A percentile compares a stretch with the other conserved stretches of the same genome.
phyloP scores from a whole-genome alignment of 2,329 filamentous ascomycete species.

The Tolypocladium inflatum region DNA sequence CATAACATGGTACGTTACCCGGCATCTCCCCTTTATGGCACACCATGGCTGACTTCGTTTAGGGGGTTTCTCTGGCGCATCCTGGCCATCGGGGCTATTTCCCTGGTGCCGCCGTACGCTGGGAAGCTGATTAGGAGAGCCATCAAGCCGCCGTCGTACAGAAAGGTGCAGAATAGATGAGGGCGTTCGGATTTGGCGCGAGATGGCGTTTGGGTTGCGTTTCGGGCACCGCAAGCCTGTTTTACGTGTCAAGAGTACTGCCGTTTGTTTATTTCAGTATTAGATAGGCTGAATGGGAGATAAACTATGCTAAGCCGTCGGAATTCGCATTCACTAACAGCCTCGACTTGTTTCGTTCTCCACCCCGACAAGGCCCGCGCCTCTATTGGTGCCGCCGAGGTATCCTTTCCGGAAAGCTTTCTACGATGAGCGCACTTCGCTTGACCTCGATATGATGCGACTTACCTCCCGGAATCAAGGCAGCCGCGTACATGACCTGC shows the following conservation, averaged over 20 bases:
- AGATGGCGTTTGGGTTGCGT: conserved; percentile 3
- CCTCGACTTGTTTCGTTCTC: no score
- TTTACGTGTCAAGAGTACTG: neutral
- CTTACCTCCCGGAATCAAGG: conserved; percentile 45
- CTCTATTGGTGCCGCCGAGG: neutral
- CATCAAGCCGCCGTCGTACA: conserved; percentile 85
- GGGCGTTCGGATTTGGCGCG: neutral
- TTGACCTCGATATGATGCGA: conserved; percentile 1
- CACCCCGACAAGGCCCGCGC: no score
- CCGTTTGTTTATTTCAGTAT: neutral
- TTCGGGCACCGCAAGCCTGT: neutral
- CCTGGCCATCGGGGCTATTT: conserved; percentile 67
- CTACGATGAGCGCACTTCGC: neutral
- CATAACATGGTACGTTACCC: conserved; percentile 48
- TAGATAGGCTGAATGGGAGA: neutral
- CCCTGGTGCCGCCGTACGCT: conserved; percentile 76
- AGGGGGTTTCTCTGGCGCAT: conserved; percentile 88
- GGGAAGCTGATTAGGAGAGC: conserved; percentile 77
- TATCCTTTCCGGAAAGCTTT: neutral
- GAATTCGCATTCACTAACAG: no score
- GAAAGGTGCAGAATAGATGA: conserved; percentile 74
- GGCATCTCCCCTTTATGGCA: no score
- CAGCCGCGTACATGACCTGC: conserved; percentile 46
- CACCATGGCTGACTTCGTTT: neutral
- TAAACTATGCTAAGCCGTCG: neutral